phyloP scores from a whole-genome alignment of 2,329 filamentous ascomycete genomes.

The Aspergillus vadensis region DNA sequence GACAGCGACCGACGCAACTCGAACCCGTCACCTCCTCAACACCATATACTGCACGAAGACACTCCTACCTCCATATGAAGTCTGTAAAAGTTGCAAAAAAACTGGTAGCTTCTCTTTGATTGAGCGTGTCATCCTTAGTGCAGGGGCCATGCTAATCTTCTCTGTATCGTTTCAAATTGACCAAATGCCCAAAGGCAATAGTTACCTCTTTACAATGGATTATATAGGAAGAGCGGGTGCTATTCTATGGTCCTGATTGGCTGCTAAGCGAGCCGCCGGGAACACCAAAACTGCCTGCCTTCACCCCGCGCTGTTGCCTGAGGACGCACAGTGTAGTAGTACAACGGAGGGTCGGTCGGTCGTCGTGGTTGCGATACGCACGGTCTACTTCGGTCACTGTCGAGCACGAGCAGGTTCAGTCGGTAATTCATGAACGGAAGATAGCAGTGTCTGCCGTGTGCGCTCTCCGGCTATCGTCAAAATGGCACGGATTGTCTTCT shows the following conservation, averaged over 20 bases:
- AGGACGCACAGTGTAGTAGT: not conserved
- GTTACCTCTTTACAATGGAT: constrained; percentile 10
- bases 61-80: constrained; percentile 19
- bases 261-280: constrained; percentile 3
- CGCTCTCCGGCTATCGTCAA: not conserved
- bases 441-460: not conserved
- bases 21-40: constrained; percentile 8
- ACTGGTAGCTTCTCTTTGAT: constrained; percentile 75
- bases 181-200: constrained; percentile 56
- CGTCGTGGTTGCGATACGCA: not conserved
- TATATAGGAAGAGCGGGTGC: constrained; percentile 22
- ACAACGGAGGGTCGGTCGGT: not conserved
- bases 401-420: not conserved
- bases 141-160: constrained; percentile 82
- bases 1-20: constrained; percentile 8
- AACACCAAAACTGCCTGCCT: constrained; percentile 11
- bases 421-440: not conserved
- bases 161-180: constrained; percentile 71
- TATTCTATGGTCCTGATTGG: constrained; percentile 10
- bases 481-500: not conserved
- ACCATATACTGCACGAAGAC: not conserved
- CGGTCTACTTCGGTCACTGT: not conserved
- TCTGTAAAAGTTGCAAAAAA: constrained; percentile 51
- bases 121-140: constrained; percentile 94
- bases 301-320: not conserved